Conservation (phyloP, 1,284 basidiomycete species). For the Marasmius oreades region DNA sequence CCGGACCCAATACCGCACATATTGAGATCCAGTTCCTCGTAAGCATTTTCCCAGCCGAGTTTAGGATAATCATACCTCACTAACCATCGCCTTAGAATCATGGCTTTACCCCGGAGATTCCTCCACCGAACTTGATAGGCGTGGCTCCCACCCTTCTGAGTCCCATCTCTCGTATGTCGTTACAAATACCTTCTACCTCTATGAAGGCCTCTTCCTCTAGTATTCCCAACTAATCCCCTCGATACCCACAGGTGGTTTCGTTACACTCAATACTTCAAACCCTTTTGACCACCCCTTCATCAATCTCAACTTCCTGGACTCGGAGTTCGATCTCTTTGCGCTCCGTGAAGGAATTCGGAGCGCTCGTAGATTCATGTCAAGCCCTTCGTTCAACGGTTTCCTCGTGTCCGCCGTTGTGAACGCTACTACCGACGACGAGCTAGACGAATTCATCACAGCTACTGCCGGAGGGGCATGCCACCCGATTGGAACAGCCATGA, state of each 20-base stretch:
- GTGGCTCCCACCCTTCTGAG: slow-evolving; percentile 24
- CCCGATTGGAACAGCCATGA: slow-evolving; percentile 23
- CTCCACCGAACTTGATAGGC: slow-evolving; percentile 24
- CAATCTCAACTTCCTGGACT: slow-evolving; percentile 16
- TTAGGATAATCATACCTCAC: no score
- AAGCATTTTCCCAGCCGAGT: not conserved
- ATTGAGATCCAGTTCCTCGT: slow-evolving; percentile 18
- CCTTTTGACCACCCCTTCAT: slow-evolving; percentile 19
- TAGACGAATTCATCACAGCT: slow-evolving; percentile 18
- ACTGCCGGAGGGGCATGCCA: slow-evolving; percentile 21
- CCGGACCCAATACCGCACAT: slow-evolving; percentile 17
- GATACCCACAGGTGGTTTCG: slow-evolving; percentile 14
- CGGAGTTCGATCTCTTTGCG: slow-evolving; percentile 17
- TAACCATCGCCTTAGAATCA: not conserved
- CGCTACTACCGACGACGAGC: slow-evolving; percentile 16
- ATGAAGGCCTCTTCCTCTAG: not conserved
- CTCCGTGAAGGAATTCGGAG: slow-evolving; percentile 20
- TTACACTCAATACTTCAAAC: slow-evolving; percentile 17
- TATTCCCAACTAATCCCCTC: not conserved
- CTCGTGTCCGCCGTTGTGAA: slow-evolving; percentile 13
- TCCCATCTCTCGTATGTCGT: slow-evolving; percentile 30
- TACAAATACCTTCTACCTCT: not conserved
- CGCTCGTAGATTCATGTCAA: slow-evolving; percentile 15
- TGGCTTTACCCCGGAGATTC: not conserved
- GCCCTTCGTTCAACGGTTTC: slow-evolving; percentile 17